phyloP scores from a whole-genome alignment of 495 filamentous ascomycete species.

The Neurospora hispaniola region DNA sequence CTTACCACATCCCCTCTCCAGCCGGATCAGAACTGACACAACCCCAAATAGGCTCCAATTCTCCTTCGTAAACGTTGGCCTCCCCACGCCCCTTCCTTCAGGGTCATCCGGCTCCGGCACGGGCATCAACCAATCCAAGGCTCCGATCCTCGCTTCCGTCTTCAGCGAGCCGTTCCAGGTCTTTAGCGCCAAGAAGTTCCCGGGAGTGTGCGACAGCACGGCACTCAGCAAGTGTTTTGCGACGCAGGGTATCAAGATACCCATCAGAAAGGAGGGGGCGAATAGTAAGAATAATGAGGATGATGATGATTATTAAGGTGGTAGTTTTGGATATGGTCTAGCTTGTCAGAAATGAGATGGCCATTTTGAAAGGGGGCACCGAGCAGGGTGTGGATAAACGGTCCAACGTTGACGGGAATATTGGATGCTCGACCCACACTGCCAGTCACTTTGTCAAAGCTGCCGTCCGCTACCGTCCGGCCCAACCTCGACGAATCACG shows the following conservation, averaged over 20 bases:
- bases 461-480: too few species aligned
- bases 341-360: too few species aligned
- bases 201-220: conserved; percentile 92
- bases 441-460: too few species aligned
- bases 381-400: too few species aligned
- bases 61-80: conserved; percentile 75
- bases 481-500: too few species aligned
- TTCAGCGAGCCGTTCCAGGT: conserved; percentile 91
- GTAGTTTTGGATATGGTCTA: too few species aligned
- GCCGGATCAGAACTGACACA: too few species aligned
- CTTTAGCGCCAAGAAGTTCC: conserved; percentile 95
- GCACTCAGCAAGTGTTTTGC: conserved; percentile 90
- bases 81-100: conserved; percentile 12
- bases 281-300: conserved; percentile 52
- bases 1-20: neutral
- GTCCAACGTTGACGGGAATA: too few species aligned
- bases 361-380: too few species aligned
- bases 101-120: conserved; percentile 12
- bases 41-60: conserved; percentile 32
- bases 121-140: conserved; percentile 62
- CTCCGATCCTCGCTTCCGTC: conserved; percentile 75
- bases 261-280: conserved; percentile 77
- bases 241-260: conserved; percentile 91
- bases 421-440: too few species aligned
- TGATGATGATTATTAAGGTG: conserved; percentile 46